These are phyloP conservation scores for Neophaeococcomyces aloes DNA, from an alignment of 2,329 filamentous ascomycete species.

Conservation along the genomic window DNA sequence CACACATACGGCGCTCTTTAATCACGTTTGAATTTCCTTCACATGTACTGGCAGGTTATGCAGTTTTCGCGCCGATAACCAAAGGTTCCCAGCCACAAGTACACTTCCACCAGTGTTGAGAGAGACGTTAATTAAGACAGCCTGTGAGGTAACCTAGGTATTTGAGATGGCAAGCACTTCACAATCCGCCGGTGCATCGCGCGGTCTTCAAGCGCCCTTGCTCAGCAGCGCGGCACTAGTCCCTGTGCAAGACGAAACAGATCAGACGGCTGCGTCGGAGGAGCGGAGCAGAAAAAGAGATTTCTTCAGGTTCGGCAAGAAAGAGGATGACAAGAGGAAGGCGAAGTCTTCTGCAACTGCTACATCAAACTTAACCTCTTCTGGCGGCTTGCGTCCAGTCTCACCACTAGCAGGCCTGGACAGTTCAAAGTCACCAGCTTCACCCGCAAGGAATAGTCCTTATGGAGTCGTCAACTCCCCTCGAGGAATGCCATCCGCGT, in stretches of 20 bases:
- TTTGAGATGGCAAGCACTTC: not conserved
- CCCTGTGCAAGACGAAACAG: not conserved
- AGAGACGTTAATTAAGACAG: not conserved
- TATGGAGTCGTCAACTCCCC: slow-evolving; percentile 51
- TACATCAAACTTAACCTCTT: slow-evolving; percentile 21
- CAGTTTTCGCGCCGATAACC: too few relatives aligned
- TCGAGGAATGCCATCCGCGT: slow-evolving; percentile 53
- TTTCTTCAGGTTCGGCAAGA: slow-evolving; percentile 54
- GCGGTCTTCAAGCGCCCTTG: slow-evolving; percentile 15
- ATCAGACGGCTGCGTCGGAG: slow-evolving; percentile 5
- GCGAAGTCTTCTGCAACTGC: slow-evolving; percentile 14
- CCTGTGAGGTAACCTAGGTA: not conserved
- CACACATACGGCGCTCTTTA: too few relatives aligned
- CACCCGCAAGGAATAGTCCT: slow-evolving; percentile 25
- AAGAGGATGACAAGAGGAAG: slow-evolving; percentile 34
- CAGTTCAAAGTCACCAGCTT: slow-evolving; percentile 38
- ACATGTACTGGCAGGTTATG: too few relatives aligned
- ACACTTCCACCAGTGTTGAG: not conserved
- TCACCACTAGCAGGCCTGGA: slow-evolving; percentile 25
- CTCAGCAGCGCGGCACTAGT: slow-evolving; percentile 8
- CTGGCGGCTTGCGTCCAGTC: slow-evolving; percentile 18
- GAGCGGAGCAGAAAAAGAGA: slow-evolving; percentile 44
- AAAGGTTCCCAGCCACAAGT: too few relatives aligned
- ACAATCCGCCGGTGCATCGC: not conserved
- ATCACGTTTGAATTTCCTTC: too few relatives aligned